Base-by-base conservation (phyloP, 2,329 filamentous ascomycete species). In the Fusarium sp. region DNA sequence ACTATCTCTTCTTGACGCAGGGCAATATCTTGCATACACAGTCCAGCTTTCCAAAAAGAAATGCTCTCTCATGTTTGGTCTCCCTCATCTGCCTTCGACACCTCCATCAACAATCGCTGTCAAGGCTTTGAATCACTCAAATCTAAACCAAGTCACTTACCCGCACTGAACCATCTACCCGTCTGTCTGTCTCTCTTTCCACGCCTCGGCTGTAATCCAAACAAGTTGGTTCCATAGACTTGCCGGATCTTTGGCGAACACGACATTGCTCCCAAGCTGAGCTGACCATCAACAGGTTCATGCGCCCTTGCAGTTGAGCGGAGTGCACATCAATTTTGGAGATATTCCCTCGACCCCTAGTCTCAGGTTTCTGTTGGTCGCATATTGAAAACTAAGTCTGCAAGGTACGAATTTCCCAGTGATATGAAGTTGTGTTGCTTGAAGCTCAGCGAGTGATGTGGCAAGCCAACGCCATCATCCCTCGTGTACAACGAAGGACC, bases 31-130 rank as follows among this genome's bases (percentile, higher is more conserved):
- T 75, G 76, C 77, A 78, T 76, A 74, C 66, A 67, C 70, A 69
- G 64, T 68, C 65, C 64, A 69, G 68, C 63, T 70, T 69, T 68
- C 65, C 68, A 78, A 76, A 76, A 77, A 75, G 76, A 76, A 78
- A 78, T 74, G 73, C 72, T 62, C 70, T 66, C 69, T 66, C 72
- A 61, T 72, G 63, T 71, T 68, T 66, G 60, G 69, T 66, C 72
- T 74, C 63, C 56, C 71, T 72, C 64, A 67, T 69, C 71, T 66
- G 52, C 56, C 58, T 60, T 49, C 37, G 41, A 72, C 70, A 67
- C 61, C 68, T 62, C 65, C 67, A 69, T 69, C 69, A 56, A 66
- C 66, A 62, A 25, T 66, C 46, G 47, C 64, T 49, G 52, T 67
- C 72, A 64, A 77, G 66, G 76, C 74, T 66, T 67, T 74, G 71